These are phyloP conservation scores for Kodamaea neixiangensis DNA, from an alignment of 805 yeast species.

Conservation along the genomic window DNA sequence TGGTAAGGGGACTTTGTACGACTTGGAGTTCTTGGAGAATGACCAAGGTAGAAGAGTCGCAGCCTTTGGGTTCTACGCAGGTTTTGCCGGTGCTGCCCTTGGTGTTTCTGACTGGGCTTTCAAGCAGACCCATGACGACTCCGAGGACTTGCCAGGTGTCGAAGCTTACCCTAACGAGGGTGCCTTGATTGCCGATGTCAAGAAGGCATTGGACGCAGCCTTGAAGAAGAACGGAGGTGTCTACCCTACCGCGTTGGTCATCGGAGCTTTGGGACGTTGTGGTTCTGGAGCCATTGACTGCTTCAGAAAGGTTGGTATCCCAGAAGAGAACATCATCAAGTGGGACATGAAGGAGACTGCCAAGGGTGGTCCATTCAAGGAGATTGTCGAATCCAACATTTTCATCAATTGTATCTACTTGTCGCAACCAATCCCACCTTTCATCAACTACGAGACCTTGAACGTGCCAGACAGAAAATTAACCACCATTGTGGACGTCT, in stretches of 20 bases:
- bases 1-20: conserved; percentile 90
- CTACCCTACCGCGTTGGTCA: conserved; percentile 79
- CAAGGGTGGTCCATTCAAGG: conserved; percentile 95
- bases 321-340: conserved; percentile 76
- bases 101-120: conserved; percentile 95
- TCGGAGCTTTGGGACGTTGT: conserved; percentile 98
- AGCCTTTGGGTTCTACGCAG: conserved; percentile 99
- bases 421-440: conserved; percentile 92
- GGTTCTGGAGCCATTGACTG: conserved; percentile 96
- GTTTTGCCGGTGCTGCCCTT: conserved; percentile 99
- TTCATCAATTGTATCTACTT: conserved; percentile 96
- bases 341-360: conserved; percentile 99
- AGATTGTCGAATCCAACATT: conserved; percentile 84
- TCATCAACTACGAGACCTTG: conserved; percentile 68
- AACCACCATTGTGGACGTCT: conserved; percentile 93
- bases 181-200: conserved; percentile 71
- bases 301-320: conserved; percentile 80
- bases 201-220: conserved; percentile 57
- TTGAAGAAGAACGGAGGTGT: conserved; percentile 57
- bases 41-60: conserved; percentile 98
- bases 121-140: conserved; percentile 72
- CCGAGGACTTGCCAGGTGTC: conserved; percentile 74
- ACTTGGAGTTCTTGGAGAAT: conserved; percentile 90
- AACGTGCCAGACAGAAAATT: conserved; percentile 70
- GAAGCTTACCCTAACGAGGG: conserved; percentile 81